These are phyloP conservation scores for Penicillium brevicompactum DNA, from an alignment of 2,329 filamentous ascomycete genomes.

Conservation along the genomic window DNA sequence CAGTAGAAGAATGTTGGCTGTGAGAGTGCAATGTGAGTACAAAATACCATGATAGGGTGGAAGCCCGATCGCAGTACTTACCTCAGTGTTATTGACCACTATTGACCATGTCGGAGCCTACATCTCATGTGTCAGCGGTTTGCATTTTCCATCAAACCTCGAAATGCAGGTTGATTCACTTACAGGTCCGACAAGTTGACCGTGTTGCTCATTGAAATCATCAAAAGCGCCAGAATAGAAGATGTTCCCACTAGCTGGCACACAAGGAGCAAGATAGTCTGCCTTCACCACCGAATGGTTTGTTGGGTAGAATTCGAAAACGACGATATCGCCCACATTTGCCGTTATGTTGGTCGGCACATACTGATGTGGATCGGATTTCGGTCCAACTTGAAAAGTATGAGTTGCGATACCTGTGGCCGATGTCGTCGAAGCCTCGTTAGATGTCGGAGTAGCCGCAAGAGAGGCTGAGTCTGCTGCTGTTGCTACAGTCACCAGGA, in stretches of 20 bases:
- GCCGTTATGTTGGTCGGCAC: slow-evolving; percentile 32
- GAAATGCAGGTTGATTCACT: slow-evolving; percentile 15
- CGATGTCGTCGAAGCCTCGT: slow-evolving; percentile 7
- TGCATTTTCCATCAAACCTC: not conserved
- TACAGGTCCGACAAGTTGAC: slow-evolving; percentile 41
- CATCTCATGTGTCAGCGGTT: not conserved
- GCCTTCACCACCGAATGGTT: slow-evolving; percentile 67
- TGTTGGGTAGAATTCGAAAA: slow-evolving; percentile 64
- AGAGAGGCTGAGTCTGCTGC: not conserved
- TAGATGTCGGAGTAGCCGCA: not conserved
- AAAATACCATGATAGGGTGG: no score
- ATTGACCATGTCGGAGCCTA: slow-evolving; percentile 43
- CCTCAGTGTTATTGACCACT: slow-evolving; percentile 60
- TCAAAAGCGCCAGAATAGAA: slow-evolving; percentile 41
- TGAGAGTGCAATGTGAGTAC: not conserved
- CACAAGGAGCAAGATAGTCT: slow-evolving; percentile 62
- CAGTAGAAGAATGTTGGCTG: slow-evolving; percentile 70
- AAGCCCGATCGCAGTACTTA: slow-evolving; percentile 8
- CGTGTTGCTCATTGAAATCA: slow-evolving; percentile 51
- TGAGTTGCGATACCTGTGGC: slow-evolving; percentile 29
- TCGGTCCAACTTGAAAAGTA: slow-evolving; percentile 38
- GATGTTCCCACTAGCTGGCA: slow-evolving; percentile 49
- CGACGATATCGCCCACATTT: slow-evolving; percentile 36
- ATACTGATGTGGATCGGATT: slow-evolving; percentile 35
- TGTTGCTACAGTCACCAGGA: slow-evolving; percentile 2